These are phyloP conservation scores for Dioszegia hungarica DNA, from an alignment of 768 basidiomycete species.

Conservation along the genomic window DNA sequence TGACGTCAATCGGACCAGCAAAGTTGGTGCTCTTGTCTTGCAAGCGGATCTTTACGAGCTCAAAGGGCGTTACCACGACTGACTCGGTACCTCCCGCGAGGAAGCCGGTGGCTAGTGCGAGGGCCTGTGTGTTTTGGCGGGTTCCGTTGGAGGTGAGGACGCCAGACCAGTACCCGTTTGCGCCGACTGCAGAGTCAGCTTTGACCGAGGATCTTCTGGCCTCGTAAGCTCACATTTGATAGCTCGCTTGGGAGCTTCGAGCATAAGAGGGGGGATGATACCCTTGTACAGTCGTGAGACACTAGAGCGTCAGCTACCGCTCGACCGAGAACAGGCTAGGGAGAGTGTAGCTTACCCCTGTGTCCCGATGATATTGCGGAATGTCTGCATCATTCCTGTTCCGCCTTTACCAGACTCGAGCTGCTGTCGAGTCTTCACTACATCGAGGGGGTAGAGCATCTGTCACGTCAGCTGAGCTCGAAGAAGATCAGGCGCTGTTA, in stretches of 20 bases:
- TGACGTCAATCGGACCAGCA: conserved; percentile 85
- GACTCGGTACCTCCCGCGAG: conserved; percentile 94
- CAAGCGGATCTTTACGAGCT: conserved; percentile 62
- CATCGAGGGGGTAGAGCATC: conserved; percentile 60
- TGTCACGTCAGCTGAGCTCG: conserved; percentile 4
- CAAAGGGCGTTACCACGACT: conserved; percentile 85
- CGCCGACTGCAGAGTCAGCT: conserved; percentile 28
- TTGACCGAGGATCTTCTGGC: neutral
- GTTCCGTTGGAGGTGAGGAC: conserved; percentile 56
- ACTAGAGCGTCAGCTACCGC: neutral
- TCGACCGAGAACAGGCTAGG: neutral
- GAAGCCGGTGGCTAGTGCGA: conserved; percentile 88
- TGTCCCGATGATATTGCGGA: conserved; percentile 73
- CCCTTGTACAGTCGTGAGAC: conserved; percentile 73
- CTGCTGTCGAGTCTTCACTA: conserved; percentile 98
- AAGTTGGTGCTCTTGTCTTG: conserved; percentile 91
- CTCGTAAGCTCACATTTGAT: conserved; percentile 59
- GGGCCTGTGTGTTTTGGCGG: conserved; percentile 74
- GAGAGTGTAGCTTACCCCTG: conserved; percentile 87
- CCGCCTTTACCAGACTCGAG: conserved; percentile 76
- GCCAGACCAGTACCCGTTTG: conserved; percentile 65
- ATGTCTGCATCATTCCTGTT: conserved; percentile 73
- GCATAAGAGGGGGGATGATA: conserved; percentile 85
- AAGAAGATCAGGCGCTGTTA: conserved; percentile 50
- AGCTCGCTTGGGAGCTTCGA: conserved; percentile 97